Conservation (phyloP, 2,329 filamentous ascomycete species). For the Aspergillus latus region DNA sequence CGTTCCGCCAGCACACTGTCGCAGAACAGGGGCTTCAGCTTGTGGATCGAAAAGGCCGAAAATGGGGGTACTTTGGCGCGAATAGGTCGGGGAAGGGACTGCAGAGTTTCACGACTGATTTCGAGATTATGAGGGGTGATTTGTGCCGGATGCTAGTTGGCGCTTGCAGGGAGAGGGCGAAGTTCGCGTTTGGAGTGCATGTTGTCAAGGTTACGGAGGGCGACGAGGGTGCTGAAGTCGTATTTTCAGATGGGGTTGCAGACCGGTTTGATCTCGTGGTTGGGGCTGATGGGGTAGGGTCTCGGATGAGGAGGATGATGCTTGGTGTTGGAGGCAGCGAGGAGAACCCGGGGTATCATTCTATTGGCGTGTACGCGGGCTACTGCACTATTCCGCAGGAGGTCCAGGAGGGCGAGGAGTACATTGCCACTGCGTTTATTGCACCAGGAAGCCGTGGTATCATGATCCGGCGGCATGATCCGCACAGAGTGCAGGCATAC, state of each 20-base stretch:
- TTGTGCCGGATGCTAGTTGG: constrained; percentile 48
- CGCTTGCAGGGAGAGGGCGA: constrained; percentile 21
- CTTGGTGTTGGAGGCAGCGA: constrained; percentile 16
- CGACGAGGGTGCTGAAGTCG: constrained; percentile 19
- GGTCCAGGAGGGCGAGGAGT: constrained; percentile 32
- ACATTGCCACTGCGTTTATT: constrained; percentile 40
- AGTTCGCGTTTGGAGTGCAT: constrained; percentile 36
- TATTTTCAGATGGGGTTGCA: constrained; percentile 24
- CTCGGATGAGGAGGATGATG: constrained; percentile 18
- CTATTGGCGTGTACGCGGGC: constrained; percentile 30
- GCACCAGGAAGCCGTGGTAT: constrained; percentile 39
- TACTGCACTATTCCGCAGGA: constrained; percentile 41
- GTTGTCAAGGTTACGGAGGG: constrained; percentile 27
- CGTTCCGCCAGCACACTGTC: constrained; percentile 40
- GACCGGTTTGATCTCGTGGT: constrained; percentile 31
- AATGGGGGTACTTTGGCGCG: constrained; percentile 44
- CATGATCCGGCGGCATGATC: constrained; percentile 44
- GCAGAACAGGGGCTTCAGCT: constrained; percentile 51
- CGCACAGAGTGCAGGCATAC: constrained; percentile 42
- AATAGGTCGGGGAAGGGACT: constrained; percentile 38
- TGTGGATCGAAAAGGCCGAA: constrained; percentile 43
- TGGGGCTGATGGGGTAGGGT: constrained; percentile 32
- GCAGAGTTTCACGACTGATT: constrained; percentile 49
- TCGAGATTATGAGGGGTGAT: constrained; percentile 58
- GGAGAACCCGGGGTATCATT: constrained; percentile 6